phyloP scores from a whole-genome alignment of 1,139 yeast species.

The Debaryomycetaceae sp. region DNA sequence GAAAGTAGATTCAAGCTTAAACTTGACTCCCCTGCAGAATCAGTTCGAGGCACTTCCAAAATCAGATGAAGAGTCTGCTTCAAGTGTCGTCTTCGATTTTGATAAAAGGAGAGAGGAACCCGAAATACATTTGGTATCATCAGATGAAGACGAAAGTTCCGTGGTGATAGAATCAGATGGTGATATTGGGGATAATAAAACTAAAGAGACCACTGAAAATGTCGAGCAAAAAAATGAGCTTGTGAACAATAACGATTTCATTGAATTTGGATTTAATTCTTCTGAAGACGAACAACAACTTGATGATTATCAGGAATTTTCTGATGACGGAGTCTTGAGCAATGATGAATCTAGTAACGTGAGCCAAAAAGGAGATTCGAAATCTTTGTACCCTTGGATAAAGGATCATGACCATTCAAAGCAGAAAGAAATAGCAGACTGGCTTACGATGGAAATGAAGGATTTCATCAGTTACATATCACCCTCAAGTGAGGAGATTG shows the following conservation, averaged over 20 bases:
- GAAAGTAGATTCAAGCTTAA: slow-evolving; percentile 12
- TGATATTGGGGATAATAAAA: slow-evolving; percentile 17
- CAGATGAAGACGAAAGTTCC: slow-evolving; percentile 18
- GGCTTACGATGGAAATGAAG: slow-evolving; percentile 83
- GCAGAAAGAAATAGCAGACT: slow-evolving; percentile 75
- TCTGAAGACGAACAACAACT: slow-evolving; percentile 37
- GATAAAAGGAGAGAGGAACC: slow-evolving; percentile 9
- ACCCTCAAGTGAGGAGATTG: slow-evolving; percentile 76
- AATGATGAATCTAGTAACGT: slow-evolving; percentile 32
- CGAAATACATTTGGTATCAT: slow-evolving; percentile 10
- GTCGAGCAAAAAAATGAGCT: slow-evolving; percentile 25
- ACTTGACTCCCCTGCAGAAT: slow-evolving; percentile 24
- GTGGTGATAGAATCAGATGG: slow-evolving; percentile 35
- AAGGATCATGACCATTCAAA: slow-evolving; percentile 69
- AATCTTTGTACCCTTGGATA: slow-evolving; percentile 72
- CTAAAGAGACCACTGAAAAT: slow-evolving; percentile 15
- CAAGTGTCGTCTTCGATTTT: slow-evolving; percentile 18
- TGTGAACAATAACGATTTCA: slow-evolving; percentile 54
- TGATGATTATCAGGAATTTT: slow-evolving; percentile 19
- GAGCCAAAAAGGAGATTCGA: slow-evolving; percentile 11
- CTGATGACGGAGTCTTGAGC: slow-evolving; percentile 36
- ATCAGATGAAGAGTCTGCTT: slow-evolving; percentile 20
- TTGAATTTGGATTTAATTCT: slow-evolving; percentile 54
- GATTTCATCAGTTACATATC: slow-evolving; percentile 87
- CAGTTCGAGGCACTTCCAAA: slow-evolving; percentile 16